Evolutionary conservation across 352 stramenopile species (phyloP), one percentile per base, ranked within the genome.

Genomic region (Phytopythium cucurbitacearum): DNA sequence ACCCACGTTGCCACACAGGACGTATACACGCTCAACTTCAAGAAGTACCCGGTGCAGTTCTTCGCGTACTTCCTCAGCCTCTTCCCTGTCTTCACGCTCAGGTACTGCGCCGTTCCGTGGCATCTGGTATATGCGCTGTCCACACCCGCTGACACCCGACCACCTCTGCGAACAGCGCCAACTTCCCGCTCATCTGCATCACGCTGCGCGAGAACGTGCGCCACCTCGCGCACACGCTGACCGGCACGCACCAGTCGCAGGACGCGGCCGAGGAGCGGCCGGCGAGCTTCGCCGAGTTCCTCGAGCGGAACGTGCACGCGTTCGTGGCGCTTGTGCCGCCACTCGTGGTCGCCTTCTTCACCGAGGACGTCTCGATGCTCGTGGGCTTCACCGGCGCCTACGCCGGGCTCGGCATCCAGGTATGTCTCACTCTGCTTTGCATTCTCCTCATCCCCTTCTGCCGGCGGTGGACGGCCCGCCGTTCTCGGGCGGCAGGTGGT

Each of bases 21-120:
- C 63, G 83, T 95, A 38, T 95, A 95, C 65, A 93, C 85, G 42
- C 83, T 95, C 52, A 95, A 95, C 68, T 95, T 95, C 60, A 88
- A 89, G 61, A 53, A 83, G 57, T 90, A 91, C 61, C 65, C 81
- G 11, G 66, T 92, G 37, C 75, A 85, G 39, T 70, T 80, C 43
- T 76, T 93, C 59, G 80, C 82, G 48, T 95, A 95, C 60, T 95
- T 95, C 55, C 65, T 95, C 40, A 93, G 81, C 40, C 64, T 95
- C 10, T 95, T 95, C 66, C 85, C 85, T 9, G 85, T 95, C 34
- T 95, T 84, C 59, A 95, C 85, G 7, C 60, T 95, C 13, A 93
- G 81, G 84, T 28, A 28, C 21, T 2, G 21, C 21, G 21, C 1
- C 21, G 21, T 37, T 16, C n/a, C 13, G n/a, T 45, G 13, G n/a